A percentile compares a stretch with the other conserved stretches of the same genome.
Evolutionary conservation across 208 protist species (phyloP).

Genomic region (Trypanosoma brucei): DNA sequence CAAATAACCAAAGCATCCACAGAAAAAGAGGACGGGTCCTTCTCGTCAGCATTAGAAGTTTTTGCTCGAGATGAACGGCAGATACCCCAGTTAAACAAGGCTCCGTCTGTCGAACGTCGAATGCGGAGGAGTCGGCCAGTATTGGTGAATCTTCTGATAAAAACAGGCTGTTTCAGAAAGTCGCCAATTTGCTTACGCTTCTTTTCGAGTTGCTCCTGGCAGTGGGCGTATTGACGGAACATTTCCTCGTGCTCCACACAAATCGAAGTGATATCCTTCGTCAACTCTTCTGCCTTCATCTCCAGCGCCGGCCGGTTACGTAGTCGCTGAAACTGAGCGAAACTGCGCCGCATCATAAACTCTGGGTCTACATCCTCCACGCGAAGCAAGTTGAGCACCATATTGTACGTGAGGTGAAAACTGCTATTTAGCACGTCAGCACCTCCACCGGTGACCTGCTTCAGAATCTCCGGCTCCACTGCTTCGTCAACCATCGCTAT

Average conservation of each 20-base stretch:
- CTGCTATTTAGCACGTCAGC: slow-evolving; percentile 93
- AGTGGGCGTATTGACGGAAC: slow-evolving; percentile 84
- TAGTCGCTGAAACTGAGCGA: slow-evolving; percentile 97
- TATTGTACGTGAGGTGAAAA: slow-evolving; percentile 99
- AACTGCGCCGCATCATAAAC: slow-evolving; percentile 96
- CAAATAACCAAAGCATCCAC: slow-evolving; percentile 83
- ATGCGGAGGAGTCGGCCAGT: slow-evolving; percentile 92
- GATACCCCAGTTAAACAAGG: slow-evolving; percentile 85
- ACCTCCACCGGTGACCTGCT: slow-evolving; percentile 91
- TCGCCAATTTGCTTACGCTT: slow-evolving; percentile 53
- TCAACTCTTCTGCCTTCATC: slow-evolving; percentile 50
- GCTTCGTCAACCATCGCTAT: slow-evolving; percentile 98
- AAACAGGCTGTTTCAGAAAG: slow-evolving; percentile 85
- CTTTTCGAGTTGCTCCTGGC: slow-evolving; percentile 69
- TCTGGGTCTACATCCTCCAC: slow-evolving; percentile 97
- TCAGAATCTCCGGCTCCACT: slow-evolving; percentile 93
- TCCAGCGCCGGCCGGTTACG: slow-evolving; percentile 80
- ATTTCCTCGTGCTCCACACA: slow-evolving; percentile 65
- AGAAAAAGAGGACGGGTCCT: slow-evolving; percentile 63
- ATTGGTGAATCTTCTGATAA: slow-evolving; percentile 93
- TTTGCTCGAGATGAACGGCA: slow-evolving; percentile 75
- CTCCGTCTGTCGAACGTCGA: slow-evolving; percentile 50
- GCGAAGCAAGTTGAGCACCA: slow-evolving; percentile 98
- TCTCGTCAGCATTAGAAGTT: slow-evolving; percentile 33
- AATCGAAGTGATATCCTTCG: slow-evolving; percentile 56